Base-by-base conservation (phyloP, 129 eudicot species). In the Centella asiatica region DNA sequence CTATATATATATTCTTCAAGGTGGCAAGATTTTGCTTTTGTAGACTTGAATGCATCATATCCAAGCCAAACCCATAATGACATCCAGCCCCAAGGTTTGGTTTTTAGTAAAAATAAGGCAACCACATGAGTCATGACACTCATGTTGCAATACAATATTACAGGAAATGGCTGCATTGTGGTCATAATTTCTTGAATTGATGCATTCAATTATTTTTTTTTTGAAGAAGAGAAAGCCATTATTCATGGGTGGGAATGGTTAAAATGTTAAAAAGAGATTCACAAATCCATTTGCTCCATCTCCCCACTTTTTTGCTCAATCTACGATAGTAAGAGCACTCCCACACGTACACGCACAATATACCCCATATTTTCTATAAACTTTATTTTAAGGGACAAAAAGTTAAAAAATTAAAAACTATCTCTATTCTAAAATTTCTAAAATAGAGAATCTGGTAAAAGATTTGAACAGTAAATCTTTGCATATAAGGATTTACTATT, bases 201-300 rank as follows among this genome's bases (percentile, higher is more conserved):
- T n/a, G n/a, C 69, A 9, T 58, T 27, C 66, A 56, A 34, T 14
- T 13, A 11, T 37, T 37, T 37, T n/a, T 25, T 48, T 70, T 63
- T 33, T 58, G 45, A 60, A 70, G 67, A 76, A 57, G 64, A 69
- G 72, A 74, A 77, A 76, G 86, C 81, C 83, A 62, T 61, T 68
- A 71, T 74, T 81, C 75, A 57, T 68, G 83, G 83, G 76, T 62
- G 77, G 72, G 69, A 60, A 66, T 78, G 73, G 69, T 69, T 51
- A 72, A 57, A 72, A 76, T 76, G 81, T 68, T 65, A 57, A 75
- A 75, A 62, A 54, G 57, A 79, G 76, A 73, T 57, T 64, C 71
- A 64, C 72, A 76, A 72, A 49, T 65, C 68, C 77, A 65, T 69
- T 69, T 65, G 12, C 26, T 34, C 3, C 20, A 11, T 57, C 47